Percentiles rank a stretch among this genome's conserved stretches.
phyloP scores from a whole-genome alignment of 73 alveolate genomes.

The Paramecium octaurelia region DNA sequence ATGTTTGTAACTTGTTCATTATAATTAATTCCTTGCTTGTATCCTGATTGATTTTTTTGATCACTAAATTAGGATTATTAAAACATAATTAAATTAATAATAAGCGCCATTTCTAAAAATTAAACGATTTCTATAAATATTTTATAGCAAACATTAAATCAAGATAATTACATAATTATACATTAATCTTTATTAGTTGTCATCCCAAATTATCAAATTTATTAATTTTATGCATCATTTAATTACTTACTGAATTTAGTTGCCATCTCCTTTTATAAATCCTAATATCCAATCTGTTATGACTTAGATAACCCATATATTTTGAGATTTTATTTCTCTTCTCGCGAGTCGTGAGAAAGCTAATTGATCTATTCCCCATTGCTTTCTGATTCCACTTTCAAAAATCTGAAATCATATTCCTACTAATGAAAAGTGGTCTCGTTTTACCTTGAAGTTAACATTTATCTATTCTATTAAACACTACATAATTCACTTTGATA shows the following conservation, averaged over 20 bases:
- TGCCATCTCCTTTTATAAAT: not conserved
- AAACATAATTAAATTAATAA: not conserved
- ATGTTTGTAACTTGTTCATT: not conserved
- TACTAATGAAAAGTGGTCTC: not conserved
- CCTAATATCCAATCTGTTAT: not conserved
- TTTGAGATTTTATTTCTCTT: not conserved
- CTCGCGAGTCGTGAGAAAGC: not conserved
- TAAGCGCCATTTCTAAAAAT: not conserved
- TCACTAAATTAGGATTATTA: not conserved
- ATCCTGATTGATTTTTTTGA: not conserved
- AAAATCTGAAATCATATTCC: not conserved
- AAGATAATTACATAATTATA: not conserved
- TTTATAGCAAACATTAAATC: not conserved
- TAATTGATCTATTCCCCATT: not conserved
- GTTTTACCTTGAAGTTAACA: not conserved
- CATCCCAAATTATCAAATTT: not conserved
- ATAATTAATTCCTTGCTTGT: not conserved
- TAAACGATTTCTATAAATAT: not conserved
- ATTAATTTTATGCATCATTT: not conserved
- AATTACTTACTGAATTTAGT: not conserved
- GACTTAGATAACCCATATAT: not conserved
- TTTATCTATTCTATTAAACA: not conserved
- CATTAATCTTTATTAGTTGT: not conserved
- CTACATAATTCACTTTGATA: not conserved
- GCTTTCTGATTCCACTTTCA: not conserved